Percentiles rank a stretch among this genome's conserved stretches.
phyloP scores from a whole-genome alignment of 163 green algal genomes.

The Scenedesmus sp. region DNA sequence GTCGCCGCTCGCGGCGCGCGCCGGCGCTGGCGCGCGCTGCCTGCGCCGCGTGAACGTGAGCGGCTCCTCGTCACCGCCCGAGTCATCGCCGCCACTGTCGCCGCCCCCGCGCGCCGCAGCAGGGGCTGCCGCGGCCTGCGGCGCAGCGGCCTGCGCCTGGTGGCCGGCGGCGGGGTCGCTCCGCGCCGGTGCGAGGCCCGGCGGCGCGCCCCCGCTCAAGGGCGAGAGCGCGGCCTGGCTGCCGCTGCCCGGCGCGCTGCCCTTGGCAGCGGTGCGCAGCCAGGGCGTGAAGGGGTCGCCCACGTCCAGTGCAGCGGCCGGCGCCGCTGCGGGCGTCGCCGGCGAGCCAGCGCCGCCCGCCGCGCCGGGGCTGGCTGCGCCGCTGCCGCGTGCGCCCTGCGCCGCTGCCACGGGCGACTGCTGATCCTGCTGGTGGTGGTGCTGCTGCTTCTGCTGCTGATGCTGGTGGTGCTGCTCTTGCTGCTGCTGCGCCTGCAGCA shows the following conservation, averaged over 20 bases:
- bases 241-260: not conserved
- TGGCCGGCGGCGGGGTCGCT: too few species aligned
- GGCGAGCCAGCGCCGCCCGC: not conserved
- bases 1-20: not conserved
- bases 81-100: slow-evolving; percentile 23
- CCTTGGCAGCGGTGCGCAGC: slow-evolving; percentile 32
- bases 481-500: not conserved
- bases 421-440: not conserved
- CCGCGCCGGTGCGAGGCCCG: too few species aligned
- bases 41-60: not conserved
- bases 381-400: not conserved
- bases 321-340: not conserved
- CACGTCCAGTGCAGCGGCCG: not conserved
- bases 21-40: not conserved
- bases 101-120: not conserved
- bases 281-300: slow-evolving; percentile 33
- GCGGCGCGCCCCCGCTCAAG: not conserved
- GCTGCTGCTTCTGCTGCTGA: not conserved
- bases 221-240: not conserved
- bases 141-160: not conserved
- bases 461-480: not conserved
- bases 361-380: not conserved
- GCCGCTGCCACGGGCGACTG: not conserved
- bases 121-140: not conserved
- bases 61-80: not conserved